Base-by-base conservation (phyloP, 257 asterid genomes). In the Petunia secreta region DNA sequence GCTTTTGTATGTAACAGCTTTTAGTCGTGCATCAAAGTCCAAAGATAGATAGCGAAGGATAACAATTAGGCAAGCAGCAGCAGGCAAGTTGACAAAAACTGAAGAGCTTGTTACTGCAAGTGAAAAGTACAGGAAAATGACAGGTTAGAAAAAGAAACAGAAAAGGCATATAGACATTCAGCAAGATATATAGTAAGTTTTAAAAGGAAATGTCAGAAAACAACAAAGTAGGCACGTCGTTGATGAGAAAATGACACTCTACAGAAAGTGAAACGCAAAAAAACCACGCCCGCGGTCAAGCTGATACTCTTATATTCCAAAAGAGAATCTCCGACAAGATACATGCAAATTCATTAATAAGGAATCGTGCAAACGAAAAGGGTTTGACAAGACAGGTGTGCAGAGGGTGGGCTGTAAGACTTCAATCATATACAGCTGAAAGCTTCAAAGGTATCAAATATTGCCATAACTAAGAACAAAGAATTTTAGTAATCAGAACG, bases 61-160 rank as follows among this genome's bases (percentile, higher is more conserved):
- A 81, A 96, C 84, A 59, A 96, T 87, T 81, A 96, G 82, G 77
- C 88, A 55, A 40, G 87, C 91, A 53, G 99, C 98, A 73, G 91
- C 96, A 81, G 98, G 97, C 80, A 96, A 80, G 91, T 96, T 96
- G 88, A 92, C 91, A 67, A 96, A 86, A 81, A 94, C 98, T 79
- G 99, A 94, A 34, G 95, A 75, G 87, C 99, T 96, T 41, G 98
- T 93, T 82, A 94, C 99, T 96, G 97, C 82, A 80, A 77, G 25
- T 63, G 46, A 44, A 73, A 73, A 73, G 48, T 6, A 36, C 78
- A 50, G 11, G 0, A 73, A 73, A 73, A 34, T 46, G 54, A 4
- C 36, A 15, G 58, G 67, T 4, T 8, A 71, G 57, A 41, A 37
- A 25, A 39, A 44, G 63, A 60, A 79, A 64, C 50, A 53, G 75